Evolutionary conservation across 1,284 basidiomycete species (phyloP), one percentile per base, ranked within the genome.

Genomic region (Cerioporus squamosus): DNA sequence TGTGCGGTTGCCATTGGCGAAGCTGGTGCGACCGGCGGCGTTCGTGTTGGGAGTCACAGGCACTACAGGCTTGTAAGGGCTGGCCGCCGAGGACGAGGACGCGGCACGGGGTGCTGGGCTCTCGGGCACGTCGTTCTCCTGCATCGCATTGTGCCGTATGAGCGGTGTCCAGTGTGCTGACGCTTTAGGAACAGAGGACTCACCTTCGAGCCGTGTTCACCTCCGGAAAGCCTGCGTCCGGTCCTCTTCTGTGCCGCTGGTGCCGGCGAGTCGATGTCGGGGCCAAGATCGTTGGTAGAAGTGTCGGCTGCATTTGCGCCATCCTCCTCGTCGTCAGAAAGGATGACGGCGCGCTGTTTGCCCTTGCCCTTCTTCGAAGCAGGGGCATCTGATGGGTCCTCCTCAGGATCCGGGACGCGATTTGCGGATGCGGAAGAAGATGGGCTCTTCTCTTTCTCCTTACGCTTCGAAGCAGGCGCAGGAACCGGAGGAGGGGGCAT

Each of bases 311-410:
- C 57, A 36, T 61, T 57, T 12, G 36, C 55, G 33, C 62, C 59
- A 10, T 67, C 68, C 36, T 72, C 70, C 23, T 64, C 62, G 15
- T 61, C 59, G 38, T 72, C 70, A 4, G 71, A 69, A 20, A 66
- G 60, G 23, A 70, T 51, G 6, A 66, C 44, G 18, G 66, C 63
- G 23, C 67, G 63, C 46, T 67, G 68, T 60, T 70, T 70, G 29
- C 66, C 63, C 44, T 67, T 67, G 15, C 56, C 44, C 38, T 64
- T 60, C 49, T 57, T 61, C 5, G 49, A 18, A 23, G 49, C 24
- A 29, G 57, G 24, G 14, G 26, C 20, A 3, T 36, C 47, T 6
- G 46, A 49, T 5, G 47, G 44, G 50, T 43, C 44, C 20, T 56
- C 45, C 23, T 33, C 33, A 43, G 24, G 49, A 42, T 23, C 38